phyloP scores from a whole-genome alignment of 1,139 yeast species.

The Yamadazyma songkhlaensis region DNA sequence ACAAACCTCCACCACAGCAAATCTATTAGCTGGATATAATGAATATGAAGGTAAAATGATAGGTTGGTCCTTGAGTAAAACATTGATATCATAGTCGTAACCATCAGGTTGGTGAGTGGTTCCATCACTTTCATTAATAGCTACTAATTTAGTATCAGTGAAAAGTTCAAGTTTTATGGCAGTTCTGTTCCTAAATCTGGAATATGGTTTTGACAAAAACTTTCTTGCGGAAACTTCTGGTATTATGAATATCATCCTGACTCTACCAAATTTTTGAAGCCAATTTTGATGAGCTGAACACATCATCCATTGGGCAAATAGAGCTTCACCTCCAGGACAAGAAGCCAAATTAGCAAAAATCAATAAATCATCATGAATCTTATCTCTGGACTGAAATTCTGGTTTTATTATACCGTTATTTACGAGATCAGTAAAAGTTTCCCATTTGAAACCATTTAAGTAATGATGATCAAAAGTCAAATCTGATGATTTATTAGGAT shows the following conservation, averaged over 20 bases:
- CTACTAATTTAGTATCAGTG: constrained; percentile 52
- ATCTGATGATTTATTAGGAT: constrained; percentile 21
- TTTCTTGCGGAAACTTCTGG: constrained; percentile 60
- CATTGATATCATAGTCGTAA: constrained; percentile 34
- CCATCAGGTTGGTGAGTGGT: constrained; percentile 25
- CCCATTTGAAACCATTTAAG: constrained; percentile 66
- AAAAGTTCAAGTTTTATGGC: constrained; percentile 60
- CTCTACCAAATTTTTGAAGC: constrained; percentile 73
- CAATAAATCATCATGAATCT: constrained; percentile 61
- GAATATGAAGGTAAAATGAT: constrained; percentile 22
- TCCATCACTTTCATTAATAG: constrained; percentile 31
- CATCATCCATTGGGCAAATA: constrained; percentile 72
- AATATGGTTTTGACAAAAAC: constrained; percentile 51
- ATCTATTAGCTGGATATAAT: constrained; percentile 23
- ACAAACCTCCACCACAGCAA: constrained; percentile 55
- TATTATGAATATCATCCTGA: constrained; percentile 64
- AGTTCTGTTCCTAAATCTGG: constrained; percentile 50
- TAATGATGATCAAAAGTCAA: constrained; percentile 31
- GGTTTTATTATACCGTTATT: constrained; percentile 43
- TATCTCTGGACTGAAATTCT: constrained; percentile 32
- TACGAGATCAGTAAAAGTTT: constrained; percentile 46
- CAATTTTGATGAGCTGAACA: constrained; percentile 72
- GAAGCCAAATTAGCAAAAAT: constrained; percentile 61
- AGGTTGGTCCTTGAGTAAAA: constrained; percentile 40
- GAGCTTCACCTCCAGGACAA: constrained; percentile 54